Conservation (phyloP, 2,329 filamentous ascomycete species). For the Penicillium sp. region DNA sequence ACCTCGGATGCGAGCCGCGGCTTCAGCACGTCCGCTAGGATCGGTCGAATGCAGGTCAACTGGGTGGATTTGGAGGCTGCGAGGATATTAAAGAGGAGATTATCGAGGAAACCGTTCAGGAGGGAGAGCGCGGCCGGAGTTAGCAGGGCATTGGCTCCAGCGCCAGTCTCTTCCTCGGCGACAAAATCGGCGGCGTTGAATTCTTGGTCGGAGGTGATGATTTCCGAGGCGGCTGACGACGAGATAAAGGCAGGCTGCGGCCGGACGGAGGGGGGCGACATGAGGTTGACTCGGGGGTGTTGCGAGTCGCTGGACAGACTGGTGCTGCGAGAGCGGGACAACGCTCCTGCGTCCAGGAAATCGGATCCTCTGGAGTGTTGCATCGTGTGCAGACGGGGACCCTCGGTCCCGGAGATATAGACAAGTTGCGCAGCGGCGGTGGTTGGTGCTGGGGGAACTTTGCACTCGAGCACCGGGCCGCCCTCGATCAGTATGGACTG, state of each 20-base stretch:
- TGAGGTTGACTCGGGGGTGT: constrained; percentile 40
- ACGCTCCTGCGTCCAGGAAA: constrained; percentile 28
- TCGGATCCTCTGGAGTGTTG: constrained; percentile 32
- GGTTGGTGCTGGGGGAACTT: background rate
- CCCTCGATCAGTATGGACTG: constrained; percentile 15
- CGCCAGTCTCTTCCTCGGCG: constrained; percentile 64
- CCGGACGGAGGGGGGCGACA: constrained; percentile 67
- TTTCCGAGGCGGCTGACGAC: constrained; percentile 80
- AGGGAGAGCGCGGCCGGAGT: constrained; percentile 69
- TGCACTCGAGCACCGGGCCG: constrained; percentile 1
- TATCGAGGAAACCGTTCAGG: constrained; percentile 90
- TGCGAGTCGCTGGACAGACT: constrained; percentile 41
- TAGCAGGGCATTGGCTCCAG: constrained; percentile 68
- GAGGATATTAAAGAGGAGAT: constrained; percentile 89
- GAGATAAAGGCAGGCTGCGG: constrained; percentile 87
- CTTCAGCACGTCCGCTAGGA: constrained; percentile 82
- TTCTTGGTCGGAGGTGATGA: constrained; percentile 84
- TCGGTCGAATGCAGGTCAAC: constrained; percentile 70
- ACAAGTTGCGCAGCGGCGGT: background rate
- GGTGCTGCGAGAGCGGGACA: constrained; percentile 39
- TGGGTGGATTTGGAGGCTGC: constrained; percentile 73
- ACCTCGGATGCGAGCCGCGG: constrained; percentile 83
- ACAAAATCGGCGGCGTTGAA: constrained; percentile 67
- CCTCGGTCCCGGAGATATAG: background rate
- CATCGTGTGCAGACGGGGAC: constrained; percentile 24